Base-by-base conservation (phyloP, 331 rosid genomes). In the Erythrophleum ivorense region DNA sequence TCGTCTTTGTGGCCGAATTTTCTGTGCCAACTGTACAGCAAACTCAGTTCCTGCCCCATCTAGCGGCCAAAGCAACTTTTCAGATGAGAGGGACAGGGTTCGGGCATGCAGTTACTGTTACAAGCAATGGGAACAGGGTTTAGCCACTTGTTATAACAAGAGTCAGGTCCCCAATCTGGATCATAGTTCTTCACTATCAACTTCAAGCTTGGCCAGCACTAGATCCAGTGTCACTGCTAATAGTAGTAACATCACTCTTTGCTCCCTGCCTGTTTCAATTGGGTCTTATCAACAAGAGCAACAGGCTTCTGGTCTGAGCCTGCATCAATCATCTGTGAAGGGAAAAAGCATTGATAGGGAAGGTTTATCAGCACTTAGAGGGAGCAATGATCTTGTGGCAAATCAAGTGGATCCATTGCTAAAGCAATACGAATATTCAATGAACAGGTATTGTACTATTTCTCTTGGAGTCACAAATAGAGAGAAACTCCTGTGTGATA, bases 1-100 rank as follows among this genome's bases (percentile, higher is more conserved):
- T 78, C 88, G 95, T 31, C 84, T 60, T 40, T 91, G 95, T 74
- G 95, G 91, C 5, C 84, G 87, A 31, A 86, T 89, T 82, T 91
- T 89, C 85, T 91, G 95, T 73, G 86, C 81, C 4, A 76, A 58
- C 72, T 91, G 95, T 60, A 86, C 91, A 9, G 75, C 71, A 52
- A 89, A 91, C 78, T 85, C 87, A n/a, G 80, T 89, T 60, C 91
- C 91, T 77, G 80, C 87, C 24, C 82, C 85, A 16, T 84, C 88
- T 38, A 68, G 80, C 66, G 69, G 73, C 52, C 81, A 70, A 24
- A 13, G 57, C 21, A 46, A 60, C 24, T 21, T 0, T 9, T 60
- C 14, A 13, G 66, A 10, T 60, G 38, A 60, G 66, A 24, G 66
- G 38, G 66, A 24, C 7, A 19, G 40, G 41, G 15, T 46, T 70